Percentiles rank a stretch among this genome's conserved stretches.
These are phyloP conservation scores for Aspergillus sp. DNA, from an alignment of 2,329 filamentous ascomycete species.

Conservation along the genomic window DNA sequence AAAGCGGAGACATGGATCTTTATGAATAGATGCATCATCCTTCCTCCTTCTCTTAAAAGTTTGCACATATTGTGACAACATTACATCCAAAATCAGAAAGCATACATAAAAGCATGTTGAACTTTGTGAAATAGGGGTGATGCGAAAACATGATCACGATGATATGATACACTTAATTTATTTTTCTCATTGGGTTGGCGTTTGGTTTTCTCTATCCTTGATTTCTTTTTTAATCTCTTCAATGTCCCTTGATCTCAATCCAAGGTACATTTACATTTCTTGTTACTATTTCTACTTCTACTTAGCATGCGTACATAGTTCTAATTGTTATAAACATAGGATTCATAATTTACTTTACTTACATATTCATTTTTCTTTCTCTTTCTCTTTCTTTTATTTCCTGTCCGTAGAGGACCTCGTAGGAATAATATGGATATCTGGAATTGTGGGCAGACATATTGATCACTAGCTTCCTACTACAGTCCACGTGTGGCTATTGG, in stretches of 20 bases:
- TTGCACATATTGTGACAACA: background rate
- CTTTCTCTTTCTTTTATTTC: background rate
- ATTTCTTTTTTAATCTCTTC: background rate
- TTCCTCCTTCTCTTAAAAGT: background rate
- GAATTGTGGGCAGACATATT: too few relatives aligned
- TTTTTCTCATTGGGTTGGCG: too few relatives aligned
- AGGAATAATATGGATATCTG: too few relatives aligned
- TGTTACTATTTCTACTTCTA: background rate
- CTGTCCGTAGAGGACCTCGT: too few relatives aligned
- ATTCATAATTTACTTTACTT: background rate
- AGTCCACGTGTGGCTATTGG: too few relatives aligned
- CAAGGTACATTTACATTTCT: background rate
- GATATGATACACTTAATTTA: too few relatives aligned
- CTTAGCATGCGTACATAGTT: background rate
- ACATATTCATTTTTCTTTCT: background rate
- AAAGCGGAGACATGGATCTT: constrained; percentile 60
- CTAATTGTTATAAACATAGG: background rate
- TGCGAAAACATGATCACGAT: too few relatives aligned
- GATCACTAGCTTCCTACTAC: too few relatives aligned
- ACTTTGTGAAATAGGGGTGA: too few relatives aligned
- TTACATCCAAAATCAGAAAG: background rate
- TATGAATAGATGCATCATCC: constrained; percentile 47
- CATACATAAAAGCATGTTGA: too few relatives aligned
- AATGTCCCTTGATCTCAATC: background rate
- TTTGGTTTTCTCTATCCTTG: background rate